Base-by-base conservation (phyloP, 179 eudicot species). In the Sideroxylon spinosum region DNA sequence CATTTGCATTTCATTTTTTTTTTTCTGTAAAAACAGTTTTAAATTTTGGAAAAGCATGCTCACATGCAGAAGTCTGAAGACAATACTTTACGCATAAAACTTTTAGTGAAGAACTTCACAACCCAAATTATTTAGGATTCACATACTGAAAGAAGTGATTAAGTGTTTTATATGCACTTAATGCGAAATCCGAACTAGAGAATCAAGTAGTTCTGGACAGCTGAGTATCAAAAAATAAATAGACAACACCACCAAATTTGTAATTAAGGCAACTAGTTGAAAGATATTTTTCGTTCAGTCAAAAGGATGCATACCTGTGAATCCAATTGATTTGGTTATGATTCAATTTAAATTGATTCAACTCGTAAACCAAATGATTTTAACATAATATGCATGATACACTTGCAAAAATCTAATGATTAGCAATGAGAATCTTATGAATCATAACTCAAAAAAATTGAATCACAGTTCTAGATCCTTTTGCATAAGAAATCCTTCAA, bases 321-420 rank as follows among this genome's bases (percentile, higher is more conserved):
- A 20, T 44, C 68, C 29, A 23, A 44, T 44, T 61, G 10, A 61
- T 59, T 61, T 62, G 57, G 68, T 44, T 10, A 75, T 60, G 78
- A 74, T 75, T 61, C 56, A 37, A 44, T 44, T 22, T 60, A n/a
- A 20, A 23, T 13, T 26, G 74, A 74, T 17, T 60, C 37, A 73
- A 44, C 68, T 6, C 37, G 12, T 14, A 44, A 75, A 75, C 22
- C 69, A 75, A 10, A 0, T 5, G 50, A 37, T 74, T 74, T 20
- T 44, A 32, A 32, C 52, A 65, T 65, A 19, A 28, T 65, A 46
- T 44, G 28, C 46, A 28, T 26, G 14, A 26, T 44, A 65, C 7
- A 44, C 6, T 69, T 69, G 55, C 20, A 44, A 19, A n/a, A 76
- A 76, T 76, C 37, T 23, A 29, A 46, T 48, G 60, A 76, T 76